phyloP scores from a whole-genome alignment of 768 basidiomycete species.

The Naganishia kalamii region DNA sequence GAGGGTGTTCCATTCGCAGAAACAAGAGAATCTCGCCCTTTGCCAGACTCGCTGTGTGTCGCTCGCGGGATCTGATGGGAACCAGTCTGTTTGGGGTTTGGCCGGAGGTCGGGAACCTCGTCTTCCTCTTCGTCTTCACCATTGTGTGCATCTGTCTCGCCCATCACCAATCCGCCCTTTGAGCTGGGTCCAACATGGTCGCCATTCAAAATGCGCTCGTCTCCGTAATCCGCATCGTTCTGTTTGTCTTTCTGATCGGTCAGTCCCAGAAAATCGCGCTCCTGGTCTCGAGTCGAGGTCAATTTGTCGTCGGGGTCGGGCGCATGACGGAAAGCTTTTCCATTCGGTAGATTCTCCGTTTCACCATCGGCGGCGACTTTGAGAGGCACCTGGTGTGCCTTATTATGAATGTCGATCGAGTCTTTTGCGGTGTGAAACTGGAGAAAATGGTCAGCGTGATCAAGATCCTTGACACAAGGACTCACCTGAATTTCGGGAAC shows the following conservation, averaged over 20 bases:
- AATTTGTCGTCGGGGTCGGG: conserved; percentile 22
- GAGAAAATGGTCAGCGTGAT: too few relatives aligned
- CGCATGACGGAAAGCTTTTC: conserved; percentile 14
- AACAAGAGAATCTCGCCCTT: neutral
- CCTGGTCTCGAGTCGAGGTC: conserved; percentile 20
- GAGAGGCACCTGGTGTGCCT: conserved; percentile 31
- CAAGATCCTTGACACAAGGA: too few relatives aligned
- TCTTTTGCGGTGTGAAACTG: conserved; percentile 36
- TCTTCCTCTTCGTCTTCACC: conserved; percentile 20
- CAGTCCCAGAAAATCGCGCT: conserved; percentile 11
- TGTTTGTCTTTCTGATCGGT: conserved; percentile 1
- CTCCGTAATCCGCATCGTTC: conserved; percentile 11
- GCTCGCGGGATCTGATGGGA: conserved; percentile 20
- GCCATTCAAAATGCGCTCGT: conserved; percentile 14
- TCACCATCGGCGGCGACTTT: conserved; percentile 42
- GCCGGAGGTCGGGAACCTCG: neutral
- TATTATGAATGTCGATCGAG: conserved; percentile 25
- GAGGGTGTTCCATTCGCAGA: conserved; percentile 21
- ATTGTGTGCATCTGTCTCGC: conserved; percentile 10
- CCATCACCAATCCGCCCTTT: neutral
- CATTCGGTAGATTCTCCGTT: conserved; percentile 34
- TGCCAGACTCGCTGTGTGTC: neutral
- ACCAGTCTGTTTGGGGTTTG: neutral
- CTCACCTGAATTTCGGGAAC: conserved; percentile 27
- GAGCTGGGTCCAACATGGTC: conserved; percentile 21